Evolutionary conservation across 2,329 filamentous ascomycete genomes (phyloP).

Genomic region (Paraconiothyrium sp.): DNA sequence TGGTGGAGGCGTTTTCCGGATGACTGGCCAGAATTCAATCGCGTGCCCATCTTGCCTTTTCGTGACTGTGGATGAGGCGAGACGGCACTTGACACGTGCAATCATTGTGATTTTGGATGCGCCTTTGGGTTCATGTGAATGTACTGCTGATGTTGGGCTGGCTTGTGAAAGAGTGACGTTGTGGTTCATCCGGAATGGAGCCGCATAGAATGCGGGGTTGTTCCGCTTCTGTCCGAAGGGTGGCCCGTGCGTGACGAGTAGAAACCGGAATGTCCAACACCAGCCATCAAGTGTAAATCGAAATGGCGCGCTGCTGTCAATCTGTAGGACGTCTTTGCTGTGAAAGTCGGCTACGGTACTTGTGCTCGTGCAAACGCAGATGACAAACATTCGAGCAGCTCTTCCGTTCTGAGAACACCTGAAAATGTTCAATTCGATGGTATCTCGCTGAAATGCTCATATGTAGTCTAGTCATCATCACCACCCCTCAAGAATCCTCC

Average conservation of each 20-base stretch:
- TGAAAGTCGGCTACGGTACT: not conserved
- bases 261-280: not conserved
- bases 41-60: not conserved
- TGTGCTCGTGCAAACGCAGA: not conserved
- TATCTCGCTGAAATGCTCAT: not conserved
- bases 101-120: constrained; percentile 8
- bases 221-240: constrained; percentile 21
- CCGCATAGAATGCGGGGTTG: constrained; percentile 26
- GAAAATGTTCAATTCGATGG: not conserved
- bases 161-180: constrained; percentile 50
- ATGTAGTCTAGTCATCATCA: constrained; percentile 21
- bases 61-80: not conserved
- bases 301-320: not conserved
- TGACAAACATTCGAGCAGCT: not conserved
- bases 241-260: constrained; percentile 14
- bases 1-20: constrained; percentile 23
- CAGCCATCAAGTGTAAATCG: not conserved
- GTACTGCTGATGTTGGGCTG: constrained; percentile 18
- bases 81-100: constrained; percentile 5
- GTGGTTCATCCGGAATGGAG: constrained; percentile 30
- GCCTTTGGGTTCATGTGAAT: constrained; percentile 30
- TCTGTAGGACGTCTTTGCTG: not conserved
- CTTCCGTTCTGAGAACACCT: not conserved
- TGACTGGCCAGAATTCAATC: constrained; percentile 7
- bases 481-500: constrained; percentile 44